Evolutionary conservation across 371 early-diverging fungal genomes (phyloP).

Genomic region (Apophysomyces trapeziformis): DNA sequence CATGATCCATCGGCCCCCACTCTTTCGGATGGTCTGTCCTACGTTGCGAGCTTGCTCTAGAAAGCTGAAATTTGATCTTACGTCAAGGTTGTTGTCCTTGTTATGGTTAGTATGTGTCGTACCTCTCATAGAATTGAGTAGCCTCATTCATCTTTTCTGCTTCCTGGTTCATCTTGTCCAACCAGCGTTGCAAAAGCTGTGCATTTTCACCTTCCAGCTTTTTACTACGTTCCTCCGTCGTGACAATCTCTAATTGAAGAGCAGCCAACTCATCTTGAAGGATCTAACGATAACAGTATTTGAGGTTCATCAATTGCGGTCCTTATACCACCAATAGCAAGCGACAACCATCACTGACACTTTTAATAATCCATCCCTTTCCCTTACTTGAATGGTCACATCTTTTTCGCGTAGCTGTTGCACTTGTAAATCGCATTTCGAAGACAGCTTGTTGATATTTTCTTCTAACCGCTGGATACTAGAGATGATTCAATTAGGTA

Average conservation of each 20-base stretch:
- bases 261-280: slow-evolving; percentile 93
- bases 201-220: slow-evolving; percentile 83
- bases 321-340: not conserved
- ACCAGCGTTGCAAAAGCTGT: slow-evolving; percentile 88
- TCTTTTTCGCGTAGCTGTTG: slow-evolving; percentile 85
- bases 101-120: slow-evolving; percentile 6
- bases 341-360: not conserved
- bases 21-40: slow-evolving; percentile 24
- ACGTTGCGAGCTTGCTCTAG: slow-evolving; percentile 38
- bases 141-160: slow-evolving; percentile 94
- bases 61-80: slow-evolving; percentile 13
- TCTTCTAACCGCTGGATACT: slow-evolving; percentile 58
- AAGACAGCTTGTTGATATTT: slow-evolving; percentile 36
- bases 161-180: slow-evolving; percentile 91
- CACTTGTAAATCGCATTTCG: slow-evolving; percentile 56
- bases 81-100: not conserved
- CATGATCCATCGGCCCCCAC: slow-evolving; percentile 23
- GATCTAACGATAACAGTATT: slow-evolving; percentile 16
- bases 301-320: too few relatives aligned
- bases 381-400: slow-evolving; percentile 74
- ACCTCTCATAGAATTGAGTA: slow-evolving; percentile 83
- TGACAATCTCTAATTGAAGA: slow-evolving; percentile 87
- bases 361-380: not conserved
- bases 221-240: slow-evolving; percentile 79
- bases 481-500: not conserved